Evolutionary conservation across 2,329 filamentous ascomycete genomes (phyloP), one percentile per base, ranked within the genome.

Genomic region (Sodiomyces alkalinus): DNA sequence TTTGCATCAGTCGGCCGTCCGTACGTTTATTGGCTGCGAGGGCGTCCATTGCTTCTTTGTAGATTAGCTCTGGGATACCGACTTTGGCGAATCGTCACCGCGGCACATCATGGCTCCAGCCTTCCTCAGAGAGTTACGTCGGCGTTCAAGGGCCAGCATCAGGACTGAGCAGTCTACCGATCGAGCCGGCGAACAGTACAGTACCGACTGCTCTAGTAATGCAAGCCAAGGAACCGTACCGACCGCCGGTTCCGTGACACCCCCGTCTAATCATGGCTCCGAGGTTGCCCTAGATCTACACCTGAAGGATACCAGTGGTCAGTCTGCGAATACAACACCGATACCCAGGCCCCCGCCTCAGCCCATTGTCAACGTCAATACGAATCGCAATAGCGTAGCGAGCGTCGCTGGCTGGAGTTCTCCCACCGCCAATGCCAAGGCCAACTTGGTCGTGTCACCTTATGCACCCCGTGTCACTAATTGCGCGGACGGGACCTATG

Each of bases 381-480:
- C n/a, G 30, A 77, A 69, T 47, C 64, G 76, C 40, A 59, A 68
- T 41, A 81, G 75, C 45, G 67, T 79, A 16, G 64, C 64, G 18
- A 70, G 69, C 34, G 73, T 74, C 66, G 57, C 67, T 17, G 72
- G 73, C 17, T 46, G 76, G 27, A 69, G 68, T 12, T 61, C 68
- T 15, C 64, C 68, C 16, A 53, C 61, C 15, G 48, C 60, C 17
- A 64, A 60, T 40, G 66, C 67, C 34, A 68, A 65, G 45, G 61
- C 55, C 31, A 64, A 58, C 37, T 55, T 68, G 36, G 70, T 77
- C 6, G 67, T 74, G 12, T 93, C 85, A 30, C 73, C 77, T 23
- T 87, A 81, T 53, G 80, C 83, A 17, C 86, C 87, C 15, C 72
- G 73, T 41, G 70, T 94, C 21, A 58, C 76, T 23, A 93, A 86